Conservation (phyloP, 2,329 filamentous ascomycete species). For the Aspergillus sp. region DNA sequence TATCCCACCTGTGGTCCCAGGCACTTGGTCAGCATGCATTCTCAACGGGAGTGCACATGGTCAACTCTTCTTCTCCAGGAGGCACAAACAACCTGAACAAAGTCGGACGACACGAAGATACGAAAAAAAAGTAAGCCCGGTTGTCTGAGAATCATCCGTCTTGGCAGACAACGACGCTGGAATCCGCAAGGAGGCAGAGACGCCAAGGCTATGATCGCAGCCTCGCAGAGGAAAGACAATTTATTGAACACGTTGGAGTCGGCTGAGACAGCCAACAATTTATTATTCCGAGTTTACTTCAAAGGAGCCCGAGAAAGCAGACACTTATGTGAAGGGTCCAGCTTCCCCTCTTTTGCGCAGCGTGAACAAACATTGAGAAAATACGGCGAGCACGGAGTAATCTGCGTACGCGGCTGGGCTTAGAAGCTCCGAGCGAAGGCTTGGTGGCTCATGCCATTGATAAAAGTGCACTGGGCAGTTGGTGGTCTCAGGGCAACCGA, state of each 20-base stretch:
- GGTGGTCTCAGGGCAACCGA: slow-evolving; percentile 11
- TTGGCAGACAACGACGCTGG: slow-evolving; percentile 8
- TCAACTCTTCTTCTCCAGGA: slow-evolving; percentile 5
- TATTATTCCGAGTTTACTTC: not conserved
- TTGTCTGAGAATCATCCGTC: slow-evolving; percentile 5
- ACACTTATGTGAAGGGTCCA: not conserved
- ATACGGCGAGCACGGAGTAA: not conserved
- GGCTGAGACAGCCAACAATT: no score
- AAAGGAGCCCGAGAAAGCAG: not conserved
- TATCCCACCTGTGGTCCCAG: slow-evolving; percentile 30
- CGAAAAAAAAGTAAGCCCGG: slow-evolving; percentile 5
- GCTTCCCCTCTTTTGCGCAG: not conserved
- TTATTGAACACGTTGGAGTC: not conserved
- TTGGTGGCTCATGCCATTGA: slow-evolving; percentile 14
- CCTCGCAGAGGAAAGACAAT: not conserved
- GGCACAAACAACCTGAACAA: not conserved
- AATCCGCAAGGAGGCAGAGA: slow-evolving; percentile 8
- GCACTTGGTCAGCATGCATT: slow-evolving; percentile 18
- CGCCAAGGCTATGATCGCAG: slow-evolving; percentile 8
- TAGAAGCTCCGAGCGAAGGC: slow-evolving; percentile 16
- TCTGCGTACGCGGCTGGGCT: slow-evolving; percentile 10
- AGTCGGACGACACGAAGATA: not conserved
- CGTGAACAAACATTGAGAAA: not conserved
- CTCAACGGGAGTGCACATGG: slow-evolving; percentile 13
- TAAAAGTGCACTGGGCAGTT: slow-evolving; percentile 20